A percentile compares a stretch with the other conserved stretches of the same genome.
These are phyloP conservation scores for Rhododendron williamsianum DNA, from an alignment of 148 eudicot genomes.

Conservation along the genomic window DNA sequence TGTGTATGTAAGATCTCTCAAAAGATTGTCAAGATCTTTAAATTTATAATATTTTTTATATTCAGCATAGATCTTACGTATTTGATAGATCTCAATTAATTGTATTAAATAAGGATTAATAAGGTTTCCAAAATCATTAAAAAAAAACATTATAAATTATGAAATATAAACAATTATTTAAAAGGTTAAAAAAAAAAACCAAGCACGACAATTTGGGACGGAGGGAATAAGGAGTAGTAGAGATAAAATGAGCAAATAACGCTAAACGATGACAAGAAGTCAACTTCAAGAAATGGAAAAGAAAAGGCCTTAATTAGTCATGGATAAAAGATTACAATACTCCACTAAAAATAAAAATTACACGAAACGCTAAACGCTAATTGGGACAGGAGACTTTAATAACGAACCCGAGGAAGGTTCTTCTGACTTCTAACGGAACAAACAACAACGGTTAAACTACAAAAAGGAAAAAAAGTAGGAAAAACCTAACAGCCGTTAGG, in stretches of 20 bases:
- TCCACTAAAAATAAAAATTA: neutral
- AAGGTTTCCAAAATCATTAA: too few relatives aligned
- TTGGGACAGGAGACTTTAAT: neutral
- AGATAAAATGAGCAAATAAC: neutral
- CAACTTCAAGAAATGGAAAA: neutral
- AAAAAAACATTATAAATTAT: too few relatives aligned
- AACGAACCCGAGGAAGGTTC: neutral
- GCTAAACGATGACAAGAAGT: neutral
- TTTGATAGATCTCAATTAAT: too few relatives aligned
- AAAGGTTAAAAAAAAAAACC: too few relatives aligned
- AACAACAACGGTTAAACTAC: neutral
- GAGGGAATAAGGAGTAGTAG: too few relatives aligned
- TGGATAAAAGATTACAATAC: neutral
- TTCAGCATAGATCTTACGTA: too few relatives aligned
- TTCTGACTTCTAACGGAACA: neutral
- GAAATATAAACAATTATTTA: too few relatives aligned
- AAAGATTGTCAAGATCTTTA: too few relatives aligned
- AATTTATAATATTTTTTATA: too few relatives aligned
- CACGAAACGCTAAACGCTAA: neutral
- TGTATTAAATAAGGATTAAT: too few relatives aligned
- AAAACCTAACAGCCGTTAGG: constrained; percentile 32
- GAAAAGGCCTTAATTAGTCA: neutral
- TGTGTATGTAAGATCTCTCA: too few relatives aligned
- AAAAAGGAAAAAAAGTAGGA: neutral
- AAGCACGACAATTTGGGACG: too few relatives aligned